Percentiles rank a stretch among this genome's conserved stretches.
These are phyloP conservation scores for Sisymbrium altissimum DNA, from an alignment of 345 rosid genomes.

Conservation along the genomic window DNA sequence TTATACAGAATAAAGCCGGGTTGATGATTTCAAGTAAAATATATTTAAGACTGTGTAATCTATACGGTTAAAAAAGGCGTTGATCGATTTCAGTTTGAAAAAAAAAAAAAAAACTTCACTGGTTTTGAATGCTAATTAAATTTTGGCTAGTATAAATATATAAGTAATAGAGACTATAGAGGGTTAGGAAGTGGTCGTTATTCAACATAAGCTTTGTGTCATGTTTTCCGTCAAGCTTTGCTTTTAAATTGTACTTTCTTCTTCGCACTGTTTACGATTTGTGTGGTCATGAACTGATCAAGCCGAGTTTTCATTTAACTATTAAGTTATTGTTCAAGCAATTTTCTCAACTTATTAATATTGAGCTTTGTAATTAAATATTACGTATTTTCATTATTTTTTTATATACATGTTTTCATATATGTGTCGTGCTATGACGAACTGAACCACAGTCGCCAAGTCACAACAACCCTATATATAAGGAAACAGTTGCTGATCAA, in stretches of 20 bases:
- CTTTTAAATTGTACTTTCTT: slow-evolving; percentile 23
- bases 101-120: background rate
- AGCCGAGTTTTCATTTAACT: slow-evolving; percentile 6
- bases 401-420: background rate
- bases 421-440: background rate
- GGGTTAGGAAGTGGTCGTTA: slow-evolving; percentile 33
- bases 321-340: background rate
- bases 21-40: background rate
- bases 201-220: slow-evolving; percentile 6
- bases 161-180: background rate
- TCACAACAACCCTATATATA: slow-evolving; percentile 21
- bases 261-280: slow-evolving; percentile 13
- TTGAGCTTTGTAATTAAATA: background rate
- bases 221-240: slow-evolving; percentile 27
- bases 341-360: background rate
- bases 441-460: background rate
- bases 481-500: slow-evolving; percentile 14
- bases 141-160: background rate
- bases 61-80: background rate
- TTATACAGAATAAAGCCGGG: too few species aligned
- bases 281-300: slow-evolving; percentile 27
- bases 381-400: background rate
- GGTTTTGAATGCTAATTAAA: background rate
- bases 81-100: background rate
- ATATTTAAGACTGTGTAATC: background rate